Percentiles rank a stretch among this genome's conserved stretches.
phyloP scores from a whole-genome alignment of 2,329 filamentous ascomycete species.

The Sporothrix mexicana region DNA sequence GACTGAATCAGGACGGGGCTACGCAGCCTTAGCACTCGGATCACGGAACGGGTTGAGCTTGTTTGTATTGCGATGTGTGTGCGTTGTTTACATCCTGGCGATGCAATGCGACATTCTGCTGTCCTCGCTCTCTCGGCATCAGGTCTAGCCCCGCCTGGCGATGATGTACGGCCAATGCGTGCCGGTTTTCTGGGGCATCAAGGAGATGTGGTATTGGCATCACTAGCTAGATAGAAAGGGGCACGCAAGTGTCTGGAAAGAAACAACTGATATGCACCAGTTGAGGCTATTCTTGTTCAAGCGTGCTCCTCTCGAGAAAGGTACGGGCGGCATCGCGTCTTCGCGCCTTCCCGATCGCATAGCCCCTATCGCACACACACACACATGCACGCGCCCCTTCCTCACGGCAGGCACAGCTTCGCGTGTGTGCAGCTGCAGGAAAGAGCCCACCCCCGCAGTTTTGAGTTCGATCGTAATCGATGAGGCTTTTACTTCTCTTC shows the following conservation, averaged over 20 bases:
- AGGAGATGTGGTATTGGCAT: background rate
- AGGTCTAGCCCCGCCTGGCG: conserved; percentile 4
- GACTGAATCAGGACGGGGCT: background rate
- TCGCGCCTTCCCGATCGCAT: background rate
- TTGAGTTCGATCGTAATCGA: background rate
- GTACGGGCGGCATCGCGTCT: conserved; percentile 16
- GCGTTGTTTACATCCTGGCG: background rate
- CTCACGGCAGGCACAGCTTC: background rate
- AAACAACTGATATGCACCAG: background rate
- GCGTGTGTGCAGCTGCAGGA: background rate
- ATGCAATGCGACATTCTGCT: no score
- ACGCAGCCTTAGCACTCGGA: conserved; percentile 17
- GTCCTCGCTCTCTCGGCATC: conserved; percentile 17
- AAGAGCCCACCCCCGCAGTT: conserved; percentile 15
- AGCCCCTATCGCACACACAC: no score
- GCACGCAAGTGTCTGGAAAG: background rate
- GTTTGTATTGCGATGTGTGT: background rate
- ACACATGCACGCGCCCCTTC: background rate
- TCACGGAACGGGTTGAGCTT: background rate
- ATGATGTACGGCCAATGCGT: background rate
- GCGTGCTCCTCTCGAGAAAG: background rate
- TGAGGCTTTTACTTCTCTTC: background rate
- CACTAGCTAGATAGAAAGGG: background rate
- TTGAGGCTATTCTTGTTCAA: conserved; percentile 13
- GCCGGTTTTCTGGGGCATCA: conserved; percentile 10